Evolutionary conservation across 2,329 filamentous ascomycete species (phyloP).

Genomic region (Xylariaceae sp.): DNA sequence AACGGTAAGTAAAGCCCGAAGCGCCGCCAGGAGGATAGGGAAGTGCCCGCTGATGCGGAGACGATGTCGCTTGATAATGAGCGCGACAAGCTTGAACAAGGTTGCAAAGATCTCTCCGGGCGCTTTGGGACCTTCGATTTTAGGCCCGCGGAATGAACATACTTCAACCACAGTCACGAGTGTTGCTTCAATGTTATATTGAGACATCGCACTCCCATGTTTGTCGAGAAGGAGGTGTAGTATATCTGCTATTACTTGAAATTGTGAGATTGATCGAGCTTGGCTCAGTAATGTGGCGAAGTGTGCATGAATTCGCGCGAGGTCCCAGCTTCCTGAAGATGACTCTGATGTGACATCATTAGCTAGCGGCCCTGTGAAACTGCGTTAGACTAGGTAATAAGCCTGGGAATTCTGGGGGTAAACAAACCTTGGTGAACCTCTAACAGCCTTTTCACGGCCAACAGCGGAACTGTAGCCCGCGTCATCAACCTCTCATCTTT

Average conservation of each 20-base stretch:
- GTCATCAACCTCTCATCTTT: constrained; percentile 16
- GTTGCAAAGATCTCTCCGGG: constrained; percentile 40
- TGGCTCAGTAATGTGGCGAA: constrained; percentile 22
- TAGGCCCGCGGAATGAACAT: constrained; percentile 26
- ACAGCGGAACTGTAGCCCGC: constrained; percentile 21
- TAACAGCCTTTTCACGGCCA: constrained; percentile 24
- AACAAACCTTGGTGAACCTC: constrained; percentile 22
- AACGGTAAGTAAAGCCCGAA: constrained; percentile 53
- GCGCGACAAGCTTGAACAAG: constrained; percentile 52
- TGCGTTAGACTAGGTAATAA: constrained; percentile 12
- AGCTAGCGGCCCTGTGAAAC: constrained; percentile 11
- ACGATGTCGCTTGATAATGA: constrained; percentile 56
- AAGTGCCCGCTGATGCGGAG: constrained; percentile 60
- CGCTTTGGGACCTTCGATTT: constrained; percentile 22
- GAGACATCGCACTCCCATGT: constrained; percentile 47
- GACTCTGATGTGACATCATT: constrained; percentile 1
- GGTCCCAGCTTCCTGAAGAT: constrained; percentile 18
- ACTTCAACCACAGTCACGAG: constrained; percentile 42
- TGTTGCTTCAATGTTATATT: constrained; percentile 56
- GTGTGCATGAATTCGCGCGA: constrained; percentile 23
- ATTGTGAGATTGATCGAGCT: constrained; percentile 25
- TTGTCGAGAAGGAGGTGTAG: constrained; percentile 45
- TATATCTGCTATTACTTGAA: constrained; percentile 25
- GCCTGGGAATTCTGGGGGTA: not conserved
- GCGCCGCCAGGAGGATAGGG: constrained; percentile 51